Percentiles rank a stretch among this genome's conserved stretches.
Evolutionary conservation across 1,284 basidiomycete species (phyloP).

Genomic region (Puccinia hordei): DNA sequence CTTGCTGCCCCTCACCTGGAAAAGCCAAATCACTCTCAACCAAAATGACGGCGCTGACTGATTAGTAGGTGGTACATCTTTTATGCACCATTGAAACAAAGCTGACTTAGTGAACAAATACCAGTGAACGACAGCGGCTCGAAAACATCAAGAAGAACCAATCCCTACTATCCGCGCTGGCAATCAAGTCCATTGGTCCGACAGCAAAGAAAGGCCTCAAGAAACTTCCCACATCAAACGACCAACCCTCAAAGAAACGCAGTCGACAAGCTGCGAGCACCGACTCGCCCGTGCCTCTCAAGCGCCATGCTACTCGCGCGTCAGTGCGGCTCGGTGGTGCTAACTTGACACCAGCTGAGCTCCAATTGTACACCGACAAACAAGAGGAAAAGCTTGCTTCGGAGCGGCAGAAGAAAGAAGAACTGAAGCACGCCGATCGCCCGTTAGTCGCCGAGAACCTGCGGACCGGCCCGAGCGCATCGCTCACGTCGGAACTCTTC

Average conservation of each 20-base stretch:
- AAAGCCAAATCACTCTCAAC: background rate
- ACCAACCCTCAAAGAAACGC: conserved; percentile 18
- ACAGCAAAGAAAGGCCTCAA: conserved; percentile 2
- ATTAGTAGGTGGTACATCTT: background rate
- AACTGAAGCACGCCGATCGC: conserved; percentile 35
- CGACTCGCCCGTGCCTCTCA: background rate
- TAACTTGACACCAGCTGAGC: background rate
- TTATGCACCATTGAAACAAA: background rate
- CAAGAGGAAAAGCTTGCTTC: conserved; percentile 7
- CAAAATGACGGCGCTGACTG: conserved; percentile 1
- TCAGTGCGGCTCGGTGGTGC: conserved; percentile 32
- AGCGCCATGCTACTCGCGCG: conserved; percentile 39
- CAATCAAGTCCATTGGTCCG: conserved; percentile 25
- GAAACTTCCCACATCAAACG: background rate
- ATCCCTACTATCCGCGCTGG: conserved; percentile 36
- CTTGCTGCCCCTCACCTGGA: background rate
- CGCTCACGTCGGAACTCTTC: conserved; percentile 13
- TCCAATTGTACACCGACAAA: conserved; percentile 5
- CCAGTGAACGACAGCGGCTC: conserved; percentile 31
- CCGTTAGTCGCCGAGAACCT: conserved; percentile 27
- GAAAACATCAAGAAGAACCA: conserved; percentile 51
- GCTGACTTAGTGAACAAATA: background rate
- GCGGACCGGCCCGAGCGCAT: background rate
- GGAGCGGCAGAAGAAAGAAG: conserved; percentile 22
- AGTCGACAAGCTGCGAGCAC: background rate